These are phyloP conservation scores for Agroathelia rolfsii DNA, from an alignment of 1,284 basidiomycete species.

Conservation along the genomic window DNA sequence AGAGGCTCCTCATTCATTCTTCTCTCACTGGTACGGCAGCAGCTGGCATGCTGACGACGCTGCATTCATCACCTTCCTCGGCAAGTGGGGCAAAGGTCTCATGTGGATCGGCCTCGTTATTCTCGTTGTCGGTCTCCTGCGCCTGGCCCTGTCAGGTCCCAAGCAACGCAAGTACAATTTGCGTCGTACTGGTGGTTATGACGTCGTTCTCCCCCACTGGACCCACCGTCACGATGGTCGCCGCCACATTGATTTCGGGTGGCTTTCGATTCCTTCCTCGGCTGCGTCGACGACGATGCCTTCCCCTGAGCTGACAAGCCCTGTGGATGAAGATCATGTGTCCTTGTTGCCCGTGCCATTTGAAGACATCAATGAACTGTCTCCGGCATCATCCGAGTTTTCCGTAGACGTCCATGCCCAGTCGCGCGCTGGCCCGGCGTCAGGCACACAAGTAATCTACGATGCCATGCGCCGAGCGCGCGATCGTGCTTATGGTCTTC, in stretches of 20 bases:
- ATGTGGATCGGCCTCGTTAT: conserved; percentile 76
- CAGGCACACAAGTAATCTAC: conserved; percentile 29
- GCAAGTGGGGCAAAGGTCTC: conserved; percentile 74
- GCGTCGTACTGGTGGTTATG: conserved; percentile 59
- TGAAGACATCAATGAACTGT: conserved; percentile 43
- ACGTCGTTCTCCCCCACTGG: conserved; percentile 64
- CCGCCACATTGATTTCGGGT: conserved; percentile 62
- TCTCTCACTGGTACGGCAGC: conserved; percentile 92
- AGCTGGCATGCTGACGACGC: conserved; percentile 96
- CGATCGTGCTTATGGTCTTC: conserved; percentile 38
- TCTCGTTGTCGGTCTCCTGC: conserved; percentile 57
- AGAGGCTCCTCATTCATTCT: conserved; percentile 88
- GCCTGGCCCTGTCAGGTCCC: conserved; percentile 41
- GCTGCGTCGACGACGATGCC: conserved; percentile 37
- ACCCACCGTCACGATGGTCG: conserved; percentile 56
- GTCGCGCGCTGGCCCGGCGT: conserved; percentile 23
- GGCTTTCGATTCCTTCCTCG: conserved; percentile 41
- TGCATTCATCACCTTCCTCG: conserved; percentile 85
- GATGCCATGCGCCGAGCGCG: conserved; percentile 47
- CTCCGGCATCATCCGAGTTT: conserved; percentile 42
- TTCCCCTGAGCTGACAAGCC: conserved; percentile 34
- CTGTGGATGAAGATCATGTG: conserved; percentile 40
- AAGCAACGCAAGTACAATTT: conserved; percentile 50
- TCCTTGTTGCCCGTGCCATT: conserved; percentile 57
- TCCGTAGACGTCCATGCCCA: conserved; percentile 30